phyloP scores from a whole-genome alignment of 495 filamentous ascomycete genomes.

The Daldinia vernicosa region DNA sequence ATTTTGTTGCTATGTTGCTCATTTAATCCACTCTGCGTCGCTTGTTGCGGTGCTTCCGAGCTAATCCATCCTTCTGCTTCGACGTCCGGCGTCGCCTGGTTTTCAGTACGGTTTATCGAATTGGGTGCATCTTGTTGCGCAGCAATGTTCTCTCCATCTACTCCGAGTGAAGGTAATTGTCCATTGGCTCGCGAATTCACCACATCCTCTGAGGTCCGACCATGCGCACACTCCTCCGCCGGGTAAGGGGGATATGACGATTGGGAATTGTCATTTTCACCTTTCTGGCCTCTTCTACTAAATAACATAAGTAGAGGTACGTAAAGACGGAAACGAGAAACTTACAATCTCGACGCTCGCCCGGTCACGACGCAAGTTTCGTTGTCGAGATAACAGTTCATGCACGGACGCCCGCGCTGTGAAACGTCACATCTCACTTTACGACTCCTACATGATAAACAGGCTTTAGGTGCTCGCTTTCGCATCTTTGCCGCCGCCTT shows the following conservation, averaged over 20 bases:
- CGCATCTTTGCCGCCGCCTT: constrained; percentile 45
- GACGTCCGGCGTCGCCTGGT: constrained; percentile 7
- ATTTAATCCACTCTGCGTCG: constrained; percentile 4
- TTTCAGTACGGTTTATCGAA: constrained; percentile 18
- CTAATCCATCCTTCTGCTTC: constrained; percentile 23
- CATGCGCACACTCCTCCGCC: constrained; percentile 35
- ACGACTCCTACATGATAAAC: constrained; percentile 60
- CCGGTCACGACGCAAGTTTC: constrained; percentile 51
- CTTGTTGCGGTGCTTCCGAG: constrained; percentile 3
- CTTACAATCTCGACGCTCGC: constrained; percentile 54
- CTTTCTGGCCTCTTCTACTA: constrained; percentile 43
- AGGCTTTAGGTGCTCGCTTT: constrained; percentile 57
- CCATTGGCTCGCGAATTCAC: constrained; percentile 40
- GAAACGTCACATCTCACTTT: constrained; percentile 63
- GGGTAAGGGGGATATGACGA: constrained; percentile 37
- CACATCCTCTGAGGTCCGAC: constrained; percentile 35
- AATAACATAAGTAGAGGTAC: constrained; percentile 38
- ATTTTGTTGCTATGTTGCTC: constrained; percentile 22
- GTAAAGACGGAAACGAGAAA: constrained; percentile 22
- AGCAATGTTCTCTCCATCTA: constrained; percentile 23
- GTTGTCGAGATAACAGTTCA: constrained; percentile 56
- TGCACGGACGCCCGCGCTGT: constrained; percentile 58
- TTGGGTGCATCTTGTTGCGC: constrained; percentile 22
- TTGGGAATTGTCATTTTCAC: constrained; percentile 37
- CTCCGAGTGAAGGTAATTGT: constrained; percentile 19